A percentile compares a stretch with the other conserved stretches of the same genome.
Evolutionary conservation across 768 basidiomycete genomes (phyloP).

Genomic region (Mycena indigotica): DNA sequence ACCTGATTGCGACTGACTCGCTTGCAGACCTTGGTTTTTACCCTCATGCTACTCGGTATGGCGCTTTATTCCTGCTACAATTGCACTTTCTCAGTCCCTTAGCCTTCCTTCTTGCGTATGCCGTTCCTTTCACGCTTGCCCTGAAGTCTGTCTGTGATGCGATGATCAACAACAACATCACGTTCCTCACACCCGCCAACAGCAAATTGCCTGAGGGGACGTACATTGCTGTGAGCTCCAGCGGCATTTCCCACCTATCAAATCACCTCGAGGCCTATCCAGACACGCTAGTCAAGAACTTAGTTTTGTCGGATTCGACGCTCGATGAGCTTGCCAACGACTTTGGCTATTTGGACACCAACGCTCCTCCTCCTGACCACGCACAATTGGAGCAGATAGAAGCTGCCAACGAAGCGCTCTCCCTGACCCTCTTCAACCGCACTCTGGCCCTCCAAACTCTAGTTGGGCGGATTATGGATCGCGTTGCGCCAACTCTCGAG

Average conservation of each 20-base stretch:
- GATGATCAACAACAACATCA: conserved; percentile 1
- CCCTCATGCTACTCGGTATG: not conserved
- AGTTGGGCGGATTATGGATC: conserved; percentile 15
- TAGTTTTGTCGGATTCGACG: conserved; percentile 17
- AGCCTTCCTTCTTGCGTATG: not conserved
- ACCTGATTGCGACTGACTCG: no score
- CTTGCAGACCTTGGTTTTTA: not conserved
- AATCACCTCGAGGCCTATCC: conserved; percentile 15
- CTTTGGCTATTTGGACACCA: conserved; percentile 10
- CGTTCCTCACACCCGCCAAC: conserved; percentile 2
- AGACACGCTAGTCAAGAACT: conserved; percentile 1
- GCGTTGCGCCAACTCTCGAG: conserved; percentile 14
- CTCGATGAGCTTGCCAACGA: conserved; percentile 12
- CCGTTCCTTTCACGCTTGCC: not conserved
- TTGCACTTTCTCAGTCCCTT: no score
- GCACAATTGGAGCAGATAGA: not conserved
- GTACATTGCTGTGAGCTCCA: conserved; percentile 13
- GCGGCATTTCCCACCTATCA: conserved; percentile 4
- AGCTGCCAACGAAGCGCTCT: conserved; percentile 9
- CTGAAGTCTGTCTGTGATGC: not conserved
- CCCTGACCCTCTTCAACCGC: not conserved
- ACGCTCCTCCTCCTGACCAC: not conserved
- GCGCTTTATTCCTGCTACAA: no score
- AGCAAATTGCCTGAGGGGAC: conserved; percentile 11
- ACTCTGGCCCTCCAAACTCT: conserved; percentile 11